Conservation (phyloP, 2,329 filamentous ascomycete species). For the Bertia moriformis region DNA sequence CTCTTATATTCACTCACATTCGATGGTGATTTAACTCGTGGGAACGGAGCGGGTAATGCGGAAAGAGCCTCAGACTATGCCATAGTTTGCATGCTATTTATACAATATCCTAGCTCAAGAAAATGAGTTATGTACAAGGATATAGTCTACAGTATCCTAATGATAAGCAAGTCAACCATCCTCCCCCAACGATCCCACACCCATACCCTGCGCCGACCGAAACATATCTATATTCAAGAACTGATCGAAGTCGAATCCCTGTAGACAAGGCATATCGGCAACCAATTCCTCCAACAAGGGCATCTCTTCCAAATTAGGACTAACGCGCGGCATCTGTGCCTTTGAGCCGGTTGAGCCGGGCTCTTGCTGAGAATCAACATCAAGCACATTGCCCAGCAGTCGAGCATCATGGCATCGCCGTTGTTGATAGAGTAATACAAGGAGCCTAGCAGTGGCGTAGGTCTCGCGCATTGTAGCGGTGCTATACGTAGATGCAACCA, state of each 20-base stretch:
- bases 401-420: slow-evolving; percentile 28
- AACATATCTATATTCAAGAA: neutral
- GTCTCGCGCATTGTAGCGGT: slow-evolving; percentile 34
- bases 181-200: no score
- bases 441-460: slow-evolving; percentile 33
- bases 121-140: no score
- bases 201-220: neutral
- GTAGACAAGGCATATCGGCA: slow-evolving; percentile 16
- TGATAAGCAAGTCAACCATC: no score
- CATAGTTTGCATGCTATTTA: no score
- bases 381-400: slow-evolving; percentile 20
- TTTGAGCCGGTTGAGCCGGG: slow-evolving; percentile 7
- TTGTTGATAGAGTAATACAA: slow-evolving; percentile 34
- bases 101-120: no score
- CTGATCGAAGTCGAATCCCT: slow-evolving; percentile 1
- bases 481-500: slow-evolving; percentile 25
- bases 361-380: slow-evolving; percentile 16
- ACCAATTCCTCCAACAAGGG: slow-evolving; percentile 24
- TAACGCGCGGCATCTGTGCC: neutral
- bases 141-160: no score
- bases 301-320: slow-evolving; percentile 9
- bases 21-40: no score
- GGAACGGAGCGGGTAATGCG: no score
- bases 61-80: no score
- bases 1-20: no score